Base-by-base conservation (phyloP, 108 stramenopile species). In the Nitzschia sp. region DNA sequence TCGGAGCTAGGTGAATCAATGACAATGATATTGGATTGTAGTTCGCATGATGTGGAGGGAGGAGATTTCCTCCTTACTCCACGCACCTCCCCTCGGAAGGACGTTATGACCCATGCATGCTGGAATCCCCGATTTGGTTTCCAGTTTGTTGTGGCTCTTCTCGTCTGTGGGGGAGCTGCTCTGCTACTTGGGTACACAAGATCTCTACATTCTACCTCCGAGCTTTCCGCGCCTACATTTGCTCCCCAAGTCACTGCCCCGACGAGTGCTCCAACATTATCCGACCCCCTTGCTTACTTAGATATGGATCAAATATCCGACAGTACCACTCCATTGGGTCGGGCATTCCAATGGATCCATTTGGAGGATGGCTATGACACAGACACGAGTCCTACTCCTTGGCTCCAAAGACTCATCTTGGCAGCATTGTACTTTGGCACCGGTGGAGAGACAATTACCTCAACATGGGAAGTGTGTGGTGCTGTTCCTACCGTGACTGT, bases 341-440 rank as follows among this genome's bases (percentile, higher is more conserved):
- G 52, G 50, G 72, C 72, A 3, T 66, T 59, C 52, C 43, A 40
- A 9, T 73, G 64, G 55, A 56, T 73, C 5, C 40, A 53, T 10
- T 25, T 60, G 0, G 56, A 66, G 59, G 64, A 65, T 53, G 51
- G 52, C 25, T n/a, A 52, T 0, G 2, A 15, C 38, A 22, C 22
- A 9, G 3, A 48, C 17, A 40, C 64, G 0, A 46, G 46, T 21
- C 60, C 21, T 46, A 48, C 65, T 39, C 59, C 65, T n/a, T 29
- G 59, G 17, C n/a, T 79, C 3, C 78, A 83, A 67, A 51, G 82
- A 48, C 79, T 76, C 51, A 56, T 53, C 42, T 57, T 83, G 67
- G 78, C 78, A 24, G 58, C 75, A 9, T 67, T 79, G 11, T 79
- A 79, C 44, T 83, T 83, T 70, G 75, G 77, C 34, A 69, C 71